Base-by-base conservation (phyloP, 75 land plant genomes). In the Chamaecyparis obtusa region DNA sequence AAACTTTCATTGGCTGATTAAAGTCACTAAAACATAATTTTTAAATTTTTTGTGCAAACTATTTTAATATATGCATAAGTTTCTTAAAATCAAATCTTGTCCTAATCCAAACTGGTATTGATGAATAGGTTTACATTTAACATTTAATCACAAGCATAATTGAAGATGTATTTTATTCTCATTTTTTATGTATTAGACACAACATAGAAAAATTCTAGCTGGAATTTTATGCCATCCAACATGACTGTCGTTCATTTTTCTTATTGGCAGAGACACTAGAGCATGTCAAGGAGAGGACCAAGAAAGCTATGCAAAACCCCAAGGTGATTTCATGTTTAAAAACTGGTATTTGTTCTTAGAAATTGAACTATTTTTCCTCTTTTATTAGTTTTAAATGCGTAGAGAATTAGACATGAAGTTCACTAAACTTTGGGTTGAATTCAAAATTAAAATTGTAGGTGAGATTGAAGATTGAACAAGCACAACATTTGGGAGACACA, bases 281-380 rank as follows among this genome's bases (percentile, higher is more conserved):
- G 41, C 92, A 90, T 44, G 95, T 96, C 39, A 87, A 81, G 86
- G 98, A 97, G 92, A 89, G 95, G 86, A 96, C 95, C 16, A 91
- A 57, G 87, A 79, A 91, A 72, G 98, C 95, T 0, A 96, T 97
- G 99, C 93, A 93, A 87, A 87, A 94, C 84, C 98, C 98, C 86
- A 91, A 94, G 96, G 99, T 96, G 93, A 96, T 87, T 93, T 91
- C 94, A 93, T 94, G 94, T n/a, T n/a, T 92, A 94, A 94, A 93
- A 90, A 80, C 48, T 80, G 83, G 48, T n/a, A 80, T 11, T 43
- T 80, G 49, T 80, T 19, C 19, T 44, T 80, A 49, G 83, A 44
- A 43, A 80, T 43, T 24, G 30, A 80, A 44, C 0, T 24, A 10
- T 44, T 43, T 16, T 43, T 44, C 30, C 27, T 80, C 27, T 21